These are phyloP conservation scores for Chlamydomonas sp. DNA, from an alignment of 139 green algal species.

Conservation along the genomic window DNA sequence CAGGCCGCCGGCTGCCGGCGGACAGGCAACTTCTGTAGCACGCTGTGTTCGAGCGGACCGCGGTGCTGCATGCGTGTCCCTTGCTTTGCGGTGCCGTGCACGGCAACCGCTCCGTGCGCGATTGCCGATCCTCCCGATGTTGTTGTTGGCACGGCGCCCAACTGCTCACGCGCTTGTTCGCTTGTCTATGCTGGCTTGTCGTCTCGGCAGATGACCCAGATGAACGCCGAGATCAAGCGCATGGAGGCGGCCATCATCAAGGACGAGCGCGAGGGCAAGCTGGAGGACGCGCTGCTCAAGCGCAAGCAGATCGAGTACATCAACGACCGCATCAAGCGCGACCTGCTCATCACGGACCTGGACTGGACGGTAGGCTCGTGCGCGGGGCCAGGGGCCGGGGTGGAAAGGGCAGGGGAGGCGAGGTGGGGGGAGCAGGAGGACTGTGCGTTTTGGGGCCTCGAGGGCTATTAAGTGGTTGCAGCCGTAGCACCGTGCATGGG, in stretches of 20 bases:
- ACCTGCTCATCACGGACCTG: constrained; percentile 11
- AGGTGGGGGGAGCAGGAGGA: neutral
- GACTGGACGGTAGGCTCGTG: constrained; percentile 6
- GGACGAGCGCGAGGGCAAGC: constrained; percentile 4
- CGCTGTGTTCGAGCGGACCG: no score
- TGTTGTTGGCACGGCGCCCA: no score
- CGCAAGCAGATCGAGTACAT: constrained; percentile 3
- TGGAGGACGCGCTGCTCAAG: constrained; percentile 11
- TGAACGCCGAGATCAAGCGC: constrained; percentile 6
- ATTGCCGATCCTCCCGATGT: no score
- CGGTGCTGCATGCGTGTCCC: no score
- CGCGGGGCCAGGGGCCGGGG: neutral
- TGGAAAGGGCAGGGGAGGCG: neutral
- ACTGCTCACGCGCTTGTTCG: no score
- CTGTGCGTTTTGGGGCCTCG: neutral
- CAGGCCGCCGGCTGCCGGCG: no score
- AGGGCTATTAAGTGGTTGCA: neutral
- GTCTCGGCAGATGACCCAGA: neutral
- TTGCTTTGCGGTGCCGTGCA: no score
- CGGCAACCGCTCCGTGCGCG: no score
- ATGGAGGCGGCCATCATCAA: neutral
- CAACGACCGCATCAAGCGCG: neutral
- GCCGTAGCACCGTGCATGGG: neutral
- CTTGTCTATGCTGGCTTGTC: no score
- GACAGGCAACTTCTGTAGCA: no score